Evolutionary conservation across 352 stramenopile species (phyloP).

Genomic region (Phytophthora palmivora): DNA sequence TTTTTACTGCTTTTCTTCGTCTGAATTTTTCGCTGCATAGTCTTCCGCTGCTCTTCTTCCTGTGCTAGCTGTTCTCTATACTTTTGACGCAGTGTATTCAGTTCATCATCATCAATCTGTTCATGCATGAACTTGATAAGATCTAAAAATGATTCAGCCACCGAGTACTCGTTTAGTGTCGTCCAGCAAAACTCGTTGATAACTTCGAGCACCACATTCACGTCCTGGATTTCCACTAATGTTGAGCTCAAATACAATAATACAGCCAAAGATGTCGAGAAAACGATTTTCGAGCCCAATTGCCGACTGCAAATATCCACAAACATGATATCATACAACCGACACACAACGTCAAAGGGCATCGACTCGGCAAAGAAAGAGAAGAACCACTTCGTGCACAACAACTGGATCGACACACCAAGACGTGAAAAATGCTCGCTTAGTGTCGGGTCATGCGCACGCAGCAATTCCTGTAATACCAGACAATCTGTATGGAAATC

Average conservation of each 20-base stretch:
- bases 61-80: conserved; percentile 68
- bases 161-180: conserved; percentile 74
- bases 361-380: conserved; percentile 87
- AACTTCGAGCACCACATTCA: conserved; percentile 78
- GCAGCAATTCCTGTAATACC: conserved; percentile 78
- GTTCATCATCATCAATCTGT: conserved; percentile 62
- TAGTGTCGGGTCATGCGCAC: conserved; percentile 53
- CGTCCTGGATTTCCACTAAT: conserved; percentile 76
- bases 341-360: conserved; percentile 80
- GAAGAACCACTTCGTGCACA: conserved; percentile 89
- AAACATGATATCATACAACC: conserved; percentile 80
- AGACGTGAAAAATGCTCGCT: conserved; percentile 63
- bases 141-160: conserved; percentile 78
- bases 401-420: conserved; percentile 76
- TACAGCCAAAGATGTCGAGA: conserved; percentile 76
- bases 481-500: conserved; percentile 87
- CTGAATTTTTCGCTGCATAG: conserved; percentile 51
- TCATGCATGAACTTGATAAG: conserved; percentile 78
- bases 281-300: conserved; percentile 70
- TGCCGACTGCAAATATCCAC: conserved; percentile 67
- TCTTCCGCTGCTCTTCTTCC: conserved; percentile 67
- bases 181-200: conserved; percentile 83
- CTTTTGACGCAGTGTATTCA: conserved; percentile 56
- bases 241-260: conserved; percentile 78
- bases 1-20: conserved; percentile 49